Conservation (phyloP, 1,284 basidiomycete genomes). For the Lentinula novae-zelandiae region DNA sequence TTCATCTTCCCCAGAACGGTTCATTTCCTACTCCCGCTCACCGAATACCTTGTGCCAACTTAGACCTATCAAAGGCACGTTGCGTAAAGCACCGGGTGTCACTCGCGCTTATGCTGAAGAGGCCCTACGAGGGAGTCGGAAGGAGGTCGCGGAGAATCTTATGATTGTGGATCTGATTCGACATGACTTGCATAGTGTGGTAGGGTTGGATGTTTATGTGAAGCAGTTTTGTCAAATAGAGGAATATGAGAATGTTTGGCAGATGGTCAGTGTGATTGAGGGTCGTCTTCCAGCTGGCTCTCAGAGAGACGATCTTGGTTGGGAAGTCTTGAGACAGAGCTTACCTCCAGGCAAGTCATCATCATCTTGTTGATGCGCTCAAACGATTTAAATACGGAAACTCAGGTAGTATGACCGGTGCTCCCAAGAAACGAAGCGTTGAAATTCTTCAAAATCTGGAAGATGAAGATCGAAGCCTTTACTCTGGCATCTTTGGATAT, state of each 20-base stretch:
- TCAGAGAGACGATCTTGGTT: slow-evolving; percentile 52
- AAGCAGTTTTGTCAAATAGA: slow-evolving; percentile 88
- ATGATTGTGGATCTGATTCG: slow-evolving; percentile 99
- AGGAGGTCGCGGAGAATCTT: slow-evolving; percentile 95
- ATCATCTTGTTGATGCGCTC: neutral
- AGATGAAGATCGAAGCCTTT: slow-evolving; percentile 68
- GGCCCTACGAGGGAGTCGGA: slow-evolving; percentile 70
- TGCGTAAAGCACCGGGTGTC: slow-evolving; percentile 62
- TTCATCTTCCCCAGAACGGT: slow-evolving; percentile 91
- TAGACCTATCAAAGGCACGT: slow-evolving; percentile 94
- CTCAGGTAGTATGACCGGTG: slow-evolving; percentile 94
- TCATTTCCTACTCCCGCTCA: slow-evolving; percentile 78
- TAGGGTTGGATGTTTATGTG: slow-evolving; percentile 77
- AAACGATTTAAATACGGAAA: neutral
- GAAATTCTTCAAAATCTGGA: slow-evolving; percentile 88
- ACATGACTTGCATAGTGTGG: slow-evolving; percentile 81
- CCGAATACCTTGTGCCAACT: slow-evolving; percentile 72
- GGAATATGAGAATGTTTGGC: slow-evolving; percentile 94
- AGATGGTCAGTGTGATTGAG: slow-evolving; percentile 92
- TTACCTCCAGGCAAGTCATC: slow-evolving; percentile 74
- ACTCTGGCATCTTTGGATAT: slow-evolving; percentile 95
- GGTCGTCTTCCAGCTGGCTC: slow-evolving; percentile 43
- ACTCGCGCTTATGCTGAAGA: slow-evolving; percentile 63
- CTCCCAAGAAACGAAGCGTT: slow-evolving; percentile 92
- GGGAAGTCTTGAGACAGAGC: slow-evolving; percentile 76